These are phyloP conservation scores for Paulownia fortunei DNA, from an alignment of 257 asterid species.

Conservation along the genomic window DNA sequence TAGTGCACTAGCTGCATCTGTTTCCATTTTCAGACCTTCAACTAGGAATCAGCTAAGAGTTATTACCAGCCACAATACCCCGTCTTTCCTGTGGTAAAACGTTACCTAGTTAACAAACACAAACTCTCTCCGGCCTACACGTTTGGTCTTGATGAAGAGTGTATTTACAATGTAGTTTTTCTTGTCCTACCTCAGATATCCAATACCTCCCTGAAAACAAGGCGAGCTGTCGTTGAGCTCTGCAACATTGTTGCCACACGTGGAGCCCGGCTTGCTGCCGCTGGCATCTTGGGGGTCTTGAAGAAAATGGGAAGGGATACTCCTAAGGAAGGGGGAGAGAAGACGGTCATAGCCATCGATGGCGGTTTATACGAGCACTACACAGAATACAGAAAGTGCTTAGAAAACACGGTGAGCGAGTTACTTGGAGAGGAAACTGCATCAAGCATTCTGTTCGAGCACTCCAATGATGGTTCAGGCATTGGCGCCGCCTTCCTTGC, in stretches of 20 bases:
- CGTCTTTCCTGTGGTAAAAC: no score
- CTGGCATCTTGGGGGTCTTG: conserved; percentile 72
- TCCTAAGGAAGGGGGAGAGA: conserved; percentile 42
- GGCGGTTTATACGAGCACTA: conserved; percentile 89
- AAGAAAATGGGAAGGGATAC: conserved; percentile 80
- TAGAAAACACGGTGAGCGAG: conserved; percentile 63
- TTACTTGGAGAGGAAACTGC: conserved; percentile 57
- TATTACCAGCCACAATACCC: no score
- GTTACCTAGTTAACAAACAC: not conserved
- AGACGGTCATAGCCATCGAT: conserved; percentile 78
- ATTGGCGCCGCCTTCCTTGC: conserved; percentile 93
- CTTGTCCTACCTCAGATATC: conserved; percentile 52
- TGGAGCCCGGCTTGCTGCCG: conserved; percentile 89
- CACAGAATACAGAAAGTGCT: conserved; percentile 63
- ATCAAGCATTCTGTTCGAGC: conserved; percentile 56
- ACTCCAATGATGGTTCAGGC: conserved; percentile 87
- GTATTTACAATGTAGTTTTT: not conserved
- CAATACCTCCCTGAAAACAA: conserved; percentile 59
- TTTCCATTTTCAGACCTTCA: no score
- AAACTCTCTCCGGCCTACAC: not conserved
- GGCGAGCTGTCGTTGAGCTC: conserved; percentile 70
- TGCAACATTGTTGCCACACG: conserved; percentile 81
- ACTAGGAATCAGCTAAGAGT: no score
- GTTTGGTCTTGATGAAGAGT: not conserved
- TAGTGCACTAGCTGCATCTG: no score